These are phyloP conservation scores for Trifolium dubium DNA, from an alignment of 306 rosid species.

Conservation along the genomic window DNA sequence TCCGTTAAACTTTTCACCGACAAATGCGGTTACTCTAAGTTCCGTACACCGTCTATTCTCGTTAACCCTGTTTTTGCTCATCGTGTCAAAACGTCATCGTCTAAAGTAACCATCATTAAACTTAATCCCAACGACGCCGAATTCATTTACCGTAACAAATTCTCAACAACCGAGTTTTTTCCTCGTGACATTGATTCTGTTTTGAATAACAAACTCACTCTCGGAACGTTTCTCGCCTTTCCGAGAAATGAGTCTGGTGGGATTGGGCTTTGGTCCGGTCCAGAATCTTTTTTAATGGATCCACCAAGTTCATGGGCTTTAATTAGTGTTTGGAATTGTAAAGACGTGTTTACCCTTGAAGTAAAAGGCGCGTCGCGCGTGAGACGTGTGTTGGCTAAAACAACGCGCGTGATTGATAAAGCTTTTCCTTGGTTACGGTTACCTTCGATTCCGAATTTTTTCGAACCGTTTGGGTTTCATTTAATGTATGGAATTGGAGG, in stretches of 20 bases:
- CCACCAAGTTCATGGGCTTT: slow-evolving; percentile 89
- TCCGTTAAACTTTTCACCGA: slow-evolving; percentile 79
- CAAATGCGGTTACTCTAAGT: slow-evolving; percentile 88
- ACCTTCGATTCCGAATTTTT: slow-evolving; percentile 79
- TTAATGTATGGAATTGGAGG: slow-evolving; percentile 89
- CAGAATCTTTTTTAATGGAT: slow-evolving; percentile 48
- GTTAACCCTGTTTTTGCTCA: slow-evolving; percentile 91
- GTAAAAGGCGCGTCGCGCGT: slow-evolving; percentile 77
- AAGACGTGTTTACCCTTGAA: slow-evolving; percentile 74
- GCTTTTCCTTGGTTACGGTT: slow-evolving; percentile 68
- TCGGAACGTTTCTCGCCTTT: slow-evolving; percentile 82
- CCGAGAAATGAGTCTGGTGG: slow-evolving; percentile 41
- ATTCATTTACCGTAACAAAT: slow-evolving; percentile 65
- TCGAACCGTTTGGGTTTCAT: slow-evolving; percentile 77
- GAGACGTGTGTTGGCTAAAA: slow-evolving; percentile 58
- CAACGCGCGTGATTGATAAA: slow-evolving; percentile 71
- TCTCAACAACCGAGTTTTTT: slow-evolving; percentile 89
- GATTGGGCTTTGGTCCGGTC: slow-evolving; percentile 50
- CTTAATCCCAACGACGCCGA: slow-evolving; percentile 72
- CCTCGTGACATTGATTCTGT: slow-evolving; percentile 92
- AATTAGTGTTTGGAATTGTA: slow-evolving; percentile 83
- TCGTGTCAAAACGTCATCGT: slow-evolving; percentile 35
- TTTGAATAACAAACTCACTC: slow-evolving; percentile 62
- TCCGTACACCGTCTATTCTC: slow-evolving; percentile 81
- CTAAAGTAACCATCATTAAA: slow-evolving; percentile 45